A percentile compares a stretch with the other conserved stretches of the same genome.
Evolutionary conservation across 2,329 filamentous ascomycete genomes (phyloP).

Genomic region (Fonsecaea erecta): DNA sequence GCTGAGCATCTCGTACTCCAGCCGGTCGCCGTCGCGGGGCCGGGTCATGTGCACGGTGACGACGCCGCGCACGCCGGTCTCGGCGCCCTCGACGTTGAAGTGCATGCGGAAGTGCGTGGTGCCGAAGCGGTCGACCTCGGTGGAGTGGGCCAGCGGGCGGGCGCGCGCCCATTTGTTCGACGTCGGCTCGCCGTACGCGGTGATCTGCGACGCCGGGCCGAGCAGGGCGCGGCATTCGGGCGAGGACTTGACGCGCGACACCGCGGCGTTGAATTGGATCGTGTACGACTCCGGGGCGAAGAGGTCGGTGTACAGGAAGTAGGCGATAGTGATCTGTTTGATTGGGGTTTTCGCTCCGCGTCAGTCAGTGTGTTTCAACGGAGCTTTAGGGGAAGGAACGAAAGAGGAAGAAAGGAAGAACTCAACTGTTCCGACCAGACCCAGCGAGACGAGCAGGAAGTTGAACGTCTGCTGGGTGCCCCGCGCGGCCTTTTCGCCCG

Average conservation of each 20-base stretch:
- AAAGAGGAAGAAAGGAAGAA: conserved; percentile 11
- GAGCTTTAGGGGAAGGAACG: background rate
- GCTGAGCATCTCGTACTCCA: conserved; percentile 78
- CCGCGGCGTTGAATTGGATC: conserved; percentile 83
- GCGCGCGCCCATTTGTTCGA: conserved; percentile 78
- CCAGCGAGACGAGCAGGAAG: conserved; percentile 74
- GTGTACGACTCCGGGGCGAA: conserved; percentile 85
- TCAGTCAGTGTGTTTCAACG: background rate
- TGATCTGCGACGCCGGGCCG: conserved; percentile 74
- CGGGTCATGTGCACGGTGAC: conserved; percentile 80
- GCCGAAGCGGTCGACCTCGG: conserved; percentile 72
- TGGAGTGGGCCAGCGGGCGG: conserved; percentile 60
- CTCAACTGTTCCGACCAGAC: conserved; percentile 75
- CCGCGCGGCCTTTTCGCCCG: conserved; percentile 76
- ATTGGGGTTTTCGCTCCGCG: background rate
- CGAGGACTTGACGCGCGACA: conserved; percentile 76
- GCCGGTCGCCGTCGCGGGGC: conserved; percentile 66
- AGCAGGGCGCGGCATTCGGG: conserved; percentile 72
- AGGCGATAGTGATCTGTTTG: conserved; percentile 72
- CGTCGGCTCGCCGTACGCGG: conserved; percentile 79
- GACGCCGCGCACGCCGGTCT: conserved; percentile 65
- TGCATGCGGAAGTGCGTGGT: conserved; percentile 82
- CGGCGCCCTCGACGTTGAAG: conserved; percentile 81
- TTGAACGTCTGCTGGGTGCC: conserved; percentile 92
- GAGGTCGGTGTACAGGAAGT: conserved; percentile 79